Conservation (phyloP, 2,329 filamentous ascomycete species). For the Claviceps purpurea region DNA sequence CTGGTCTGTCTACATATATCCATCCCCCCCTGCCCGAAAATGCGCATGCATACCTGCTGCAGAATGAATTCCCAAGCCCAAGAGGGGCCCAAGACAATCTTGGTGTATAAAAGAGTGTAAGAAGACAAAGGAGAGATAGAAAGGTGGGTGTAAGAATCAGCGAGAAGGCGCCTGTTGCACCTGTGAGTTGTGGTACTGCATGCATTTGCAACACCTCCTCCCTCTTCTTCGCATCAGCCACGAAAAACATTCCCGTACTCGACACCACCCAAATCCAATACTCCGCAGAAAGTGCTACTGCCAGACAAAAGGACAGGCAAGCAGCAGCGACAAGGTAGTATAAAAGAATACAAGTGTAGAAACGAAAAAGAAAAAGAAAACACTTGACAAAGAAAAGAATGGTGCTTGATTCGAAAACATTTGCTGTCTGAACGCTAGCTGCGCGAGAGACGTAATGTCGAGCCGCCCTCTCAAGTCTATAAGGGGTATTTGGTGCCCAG, state of each 20-base stretch:
- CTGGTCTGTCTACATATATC: too few relatives aligned
- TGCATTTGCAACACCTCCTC: too few relatives aligned
- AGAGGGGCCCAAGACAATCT: too few relatives aligned
- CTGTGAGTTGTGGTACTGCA: too few relatives aligned
- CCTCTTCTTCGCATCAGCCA: background rate
- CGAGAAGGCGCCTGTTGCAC: too few relatives aligned
- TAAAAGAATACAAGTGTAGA: slow-evolving; percentile 12
- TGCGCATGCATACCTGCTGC: too few relatives aligned
- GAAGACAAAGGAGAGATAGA: too few relatives aligned
- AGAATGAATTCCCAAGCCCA: too few relatives aligned
- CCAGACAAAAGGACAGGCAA: background rate
- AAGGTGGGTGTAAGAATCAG: too few relatives aligned
- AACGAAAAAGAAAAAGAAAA: slow-evolving; percentile 10
- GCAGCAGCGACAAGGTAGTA: background rate
- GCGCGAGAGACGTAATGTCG: slow-evolving; percentile 5
- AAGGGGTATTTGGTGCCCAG: slow-evolving; percentile 23
- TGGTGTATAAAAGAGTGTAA: too few relatives aligned
- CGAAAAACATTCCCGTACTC: background rate
- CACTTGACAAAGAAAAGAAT: slow-evolving; percentile 9
- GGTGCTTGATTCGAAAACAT: slow-evolving; percentile 14
- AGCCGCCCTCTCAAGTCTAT: slow-evolving; percentile 21
- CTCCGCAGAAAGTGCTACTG: slow-evolving; percentile 1
- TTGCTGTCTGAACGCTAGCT: slow-evolving; percentile 15
- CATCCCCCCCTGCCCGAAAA: too few relatives aligned
- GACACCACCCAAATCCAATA: background rate